Evolutionary conservation across 2,329 filamentous ascomycete genomes (phyloP).

Genomic region (Coniochaeta hoffmannii): DNA sequence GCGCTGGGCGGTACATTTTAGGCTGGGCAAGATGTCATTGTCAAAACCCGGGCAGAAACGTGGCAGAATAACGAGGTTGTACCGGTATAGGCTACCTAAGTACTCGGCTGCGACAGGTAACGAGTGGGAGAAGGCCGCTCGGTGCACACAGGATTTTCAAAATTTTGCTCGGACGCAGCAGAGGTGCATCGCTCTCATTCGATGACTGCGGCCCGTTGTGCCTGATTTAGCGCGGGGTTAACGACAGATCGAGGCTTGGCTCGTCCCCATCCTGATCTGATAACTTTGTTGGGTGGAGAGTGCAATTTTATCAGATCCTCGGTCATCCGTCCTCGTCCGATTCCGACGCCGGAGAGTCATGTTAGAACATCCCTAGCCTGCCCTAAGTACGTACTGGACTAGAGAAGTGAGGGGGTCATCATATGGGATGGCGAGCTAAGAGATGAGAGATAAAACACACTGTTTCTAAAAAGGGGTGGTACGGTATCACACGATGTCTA

Average conservation of each 20-base stretch:
- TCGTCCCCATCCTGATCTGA: not conserved
- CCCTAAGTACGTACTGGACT: too few relatives aligned
- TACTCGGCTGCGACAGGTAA: not conserved
- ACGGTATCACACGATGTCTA: too few relatives aligned
- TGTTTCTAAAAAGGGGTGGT: not conserved
- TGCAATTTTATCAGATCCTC: not conserved
- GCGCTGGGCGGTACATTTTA: not conserved
- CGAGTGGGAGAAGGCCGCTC: not conserved
- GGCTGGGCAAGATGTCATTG: not conserved
- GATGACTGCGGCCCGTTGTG: not conserved
- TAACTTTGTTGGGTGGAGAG: not conserved
- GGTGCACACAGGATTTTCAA: too few relatives aligned
- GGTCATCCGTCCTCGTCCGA: not conserved
- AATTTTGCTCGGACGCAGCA: not conserved
- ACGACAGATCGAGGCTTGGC: not conserved
- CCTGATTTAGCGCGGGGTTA: constrained; percentile 2
- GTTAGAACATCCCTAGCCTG: too few relatives aligned
- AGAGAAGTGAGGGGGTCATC: too few relatives aligned
- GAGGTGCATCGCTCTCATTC: not conserved
- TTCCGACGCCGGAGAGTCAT: not conserved
- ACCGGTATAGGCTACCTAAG: too few relatives aligned
- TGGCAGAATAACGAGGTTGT: not conserved
- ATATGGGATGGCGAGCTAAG: not conserved
- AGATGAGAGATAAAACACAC: too few relatives aligned
- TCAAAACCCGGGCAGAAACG: not conserved